phyloP scores from a whole-genome alignment of 768 basidiomycete species.

The Hypholoma fasciculare region DNA sequence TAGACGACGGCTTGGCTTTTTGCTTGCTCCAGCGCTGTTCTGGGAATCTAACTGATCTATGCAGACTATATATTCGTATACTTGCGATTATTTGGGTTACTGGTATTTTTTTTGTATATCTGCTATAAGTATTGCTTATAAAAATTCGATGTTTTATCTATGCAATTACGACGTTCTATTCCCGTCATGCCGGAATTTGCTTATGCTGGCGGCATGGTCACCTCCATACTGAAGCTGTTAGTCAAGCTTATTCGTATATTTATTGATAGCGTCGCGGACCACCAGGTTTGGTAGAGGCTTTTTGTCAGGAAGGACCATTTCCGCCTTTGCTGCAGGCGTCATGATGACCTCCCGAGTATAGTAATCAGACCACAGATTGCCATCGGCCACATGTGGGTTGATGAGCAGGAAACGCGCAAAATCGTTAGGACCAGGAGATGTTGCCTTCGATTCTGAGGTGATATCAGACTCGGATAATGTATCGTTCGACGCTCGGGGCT shows the following conservation, averaged over 20 bases:
- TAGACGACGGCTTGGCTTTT: background rate
- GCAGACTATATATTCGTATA: no score
- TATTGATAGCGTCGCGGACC: constrained; percentile 30
- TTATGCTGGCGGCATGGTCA: no score
- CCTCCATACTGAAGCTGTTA: no score
- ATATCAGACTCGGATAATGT: background rate
- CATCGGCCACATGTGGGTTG: constrained; percentile 42
- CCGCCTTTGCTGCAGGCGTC: constrained; percentile 35
- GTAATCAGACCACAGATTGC: constrained; percentile 41
- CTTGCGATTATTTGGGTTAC: no score
- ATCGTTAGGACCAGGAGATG: constrained; percentile 16
- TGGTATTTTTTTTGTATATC: no score
- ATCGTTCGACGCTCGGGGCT: background rate
- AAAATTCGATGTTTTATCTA: no score
- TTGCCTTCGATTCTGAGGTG: background rate
- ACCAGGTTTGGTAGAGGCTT: constrained; percentile 42
- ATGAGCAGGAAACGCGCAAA: constrained; percentile 38
- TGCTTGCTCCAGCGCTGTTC: background rate
- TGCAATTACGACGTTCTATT: no score
- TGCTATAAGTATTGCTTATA: no score
- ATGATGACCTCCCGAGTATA: constrained; percentile 45
- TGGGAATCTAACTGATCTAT: background rate
- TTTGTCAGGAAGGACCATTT: constrained; percentile 47
- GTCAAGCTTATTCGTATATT: background rate
- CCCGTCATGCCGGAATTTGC: no score